Evolutionary conservation across 1,139 yeast species (phyloP).

Genomic region (Spencermartinsiella ligniputridi): DNA sequence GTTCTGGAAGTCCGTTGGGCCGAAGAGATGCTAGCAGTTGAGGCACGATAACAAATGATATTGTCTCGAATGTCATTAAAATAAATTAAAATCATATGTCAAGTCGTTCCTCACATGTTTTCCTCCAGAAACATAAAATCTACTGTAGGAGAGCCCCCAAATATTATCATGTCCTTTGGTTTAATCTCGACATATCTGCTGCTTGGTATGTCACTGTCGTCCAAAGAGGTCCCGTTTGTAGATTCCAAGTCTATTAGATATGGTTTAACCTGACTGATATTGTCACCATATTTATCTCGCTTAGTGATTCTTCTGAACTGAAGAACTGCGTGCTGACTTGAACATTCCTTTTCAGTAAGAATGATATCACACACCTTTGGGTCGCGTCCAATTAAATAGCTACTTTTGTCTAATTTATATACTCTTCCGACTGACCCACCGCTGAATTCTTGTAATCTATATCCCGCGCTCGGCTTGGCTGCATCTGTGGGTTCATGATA

Average conservation of each 20-base stretch:
- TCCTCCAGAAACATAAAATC: conserved; percentile 5
- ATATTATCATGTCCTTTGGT: conserved; percentile 44
- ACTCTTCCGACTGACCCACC: background rate
- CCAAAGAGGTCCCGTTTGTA: conserved; percentile 50
- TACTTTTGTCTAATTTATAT: conserved; percentile 27
- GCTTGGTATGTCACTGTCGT: conserved; percentile 43
- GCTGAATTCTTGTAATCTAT: conserved; percentile 9
- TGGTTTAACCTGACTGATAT: conserved; percentile 29
- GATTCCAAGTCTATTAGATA: conserved; percentile 52
- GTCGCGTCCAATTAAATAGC: conserved; percentile 47
- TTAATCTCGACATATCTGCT: conserved; percentile 46
- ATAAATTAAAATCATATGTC: too few species aligned
- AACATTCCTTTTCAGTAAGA: conserved; percentile 42
- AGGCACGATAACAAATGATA: too few species aligned
- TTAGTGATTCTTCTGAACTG: conserved; percentile 40
- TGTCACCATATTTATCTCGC: conserved; percentile 23
- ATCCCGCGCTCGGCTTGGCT: conserved; percentile 31
- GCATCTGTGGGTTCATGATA: conserved; percentile 45
- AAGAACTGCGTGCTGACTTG: conserved; percentile 54
- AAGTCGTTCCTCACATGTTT: background rate
- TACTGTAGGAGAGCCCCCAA: conserved; percentile 36
- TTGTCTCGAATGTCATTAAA: too few species aligned
- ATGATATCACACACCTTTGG: conserved; percentile 41
- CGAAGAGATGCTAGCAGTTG: background rate
- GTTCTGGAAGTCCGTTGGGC: conserved; percentile 12